A percentile compares a stretch with the other conserved stretches of the same genome.
Conservation (phyloP, 2,329 filamentous ascomycete genomes). For the Venturiaceae sp. region DNA sequence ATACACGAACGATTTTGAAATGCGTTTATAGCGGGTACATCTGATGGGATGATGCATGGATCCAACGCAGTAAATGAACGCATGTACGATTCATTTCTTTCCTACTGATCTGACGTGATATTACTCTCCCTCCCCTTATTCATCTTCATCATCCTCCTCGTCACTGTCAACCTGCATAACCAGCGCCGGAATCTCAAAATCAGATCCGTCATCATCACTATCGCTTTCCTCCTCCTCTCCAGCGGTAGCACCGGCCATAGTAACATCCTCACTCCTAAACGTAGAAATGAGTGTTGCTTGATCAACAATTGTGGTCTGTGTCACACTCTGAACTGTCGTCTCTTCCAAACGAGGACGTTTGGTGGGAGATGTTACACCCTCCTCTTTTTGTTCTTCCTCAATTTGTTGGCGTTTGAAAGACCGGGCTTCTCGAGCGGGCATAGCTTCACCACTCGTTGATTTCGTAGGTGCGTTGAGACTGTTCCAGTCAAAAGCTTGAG, state of each 20-base stretch:
- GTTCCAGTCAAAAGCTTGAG: background rate
- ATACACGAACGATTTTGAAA: too few relatives aligned
- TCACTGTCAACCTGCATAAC: background rate
- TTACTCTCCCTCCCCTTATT: background rate
- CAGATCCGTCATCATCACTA: constrained; percentile 7
- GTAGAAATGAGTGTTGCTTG: too few relatives aligned
- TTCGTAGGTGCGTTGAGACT: background rate
- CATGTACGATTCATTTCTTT: too few relatives aligned
- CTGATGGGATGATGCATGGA: too few relatives aligned
- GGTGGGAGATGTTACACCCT: background rate
- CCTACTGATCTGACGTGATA: too few relatives aligned
- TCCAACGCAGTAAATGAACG: too few relatives aligned
- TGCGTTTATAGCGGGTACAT: too few relatives aligned
- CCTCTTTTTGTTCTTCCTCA: background rate
- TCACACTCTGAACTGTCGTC: background rate
- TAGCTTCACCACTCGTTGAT: background rate
- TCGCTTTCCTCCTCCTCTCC: background rate
- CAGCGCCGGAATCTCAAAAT: constrained; percentile 8
- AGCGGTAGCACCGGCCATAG: background rate
- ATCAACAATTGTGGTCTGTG: too few relatives aligned
- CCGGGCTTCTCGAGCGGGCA: background rate
- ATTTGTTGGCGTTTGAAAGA: background rate
- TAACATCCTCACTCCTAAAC: background rate
- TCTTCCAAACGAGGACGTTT: background rate
- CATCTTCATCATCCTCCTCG: constrained; percentile 1